These are phyloP conservation scores for Biscutella auriculata DNA, from an alignment of 441 rosid species.

Conservation along the genomic window DNA sequence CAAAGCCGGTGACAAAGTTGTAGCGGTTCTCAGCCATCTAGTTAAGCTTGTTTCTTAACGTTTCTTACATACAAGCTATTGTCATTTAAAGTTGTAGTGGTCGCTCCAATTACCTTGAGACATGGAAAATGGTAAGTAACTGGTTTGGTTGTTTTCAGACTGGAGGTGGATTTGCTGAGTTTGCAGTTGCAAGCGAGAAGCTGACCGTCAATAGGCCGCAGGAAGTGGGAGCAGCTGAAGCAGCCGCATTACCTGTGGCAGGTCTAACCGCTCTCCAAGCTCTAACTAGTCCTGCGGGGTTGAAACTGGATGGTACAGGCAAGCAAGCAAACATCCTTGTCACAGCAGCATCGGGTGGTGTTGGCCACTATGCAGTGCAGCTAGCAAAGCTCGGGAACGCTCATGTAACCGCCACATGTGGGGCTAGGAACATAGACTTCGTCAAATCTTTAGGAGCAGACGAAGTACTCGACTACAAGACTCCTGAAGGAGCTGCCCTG, in stretches of 20 bases:
- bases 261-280: conserved; percentile 59
- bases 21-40: conserved; percentile 26
- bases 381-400: conserved; percentile 66
- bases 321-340: conserved; percentile 43
- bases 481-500: conserved; percentile 56
- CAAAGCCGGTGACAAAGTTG: conserved; percentile 72
- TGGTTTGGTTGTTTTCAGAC: conserved; percentile 5
- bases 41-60: conserved; percentile 10
- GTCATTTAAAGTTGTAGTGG: not conserved
- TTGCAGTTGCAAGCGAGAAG: conserved; percentile 44
- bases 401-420: conserved; percentile 74
- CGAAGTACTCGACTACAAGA: conserved; percentile 68
- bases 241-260: conserved; percentile 52
- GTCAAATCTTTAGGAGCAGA: conserved; percentile 66
- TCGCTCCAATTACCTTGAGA: not conserved
- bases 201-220: conserved; percentile 46
- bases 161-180: conserved; percentile 71
- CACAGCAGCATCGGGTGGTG: conserved; percentile 85
- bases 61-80: not conserved
- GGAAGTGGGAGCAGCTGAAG: conserved; percentile 63
- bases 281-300: conserved; percentile 41
- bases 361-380: conserved; percentile 76
- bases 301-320: conserved; percentile 54
- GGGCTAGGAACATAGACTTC: conserved; percentile 52
- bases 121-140: not conserved